Conservation (phyloP, 129 eudicot genomes). For the Dittrichia graveolens region DNA sequence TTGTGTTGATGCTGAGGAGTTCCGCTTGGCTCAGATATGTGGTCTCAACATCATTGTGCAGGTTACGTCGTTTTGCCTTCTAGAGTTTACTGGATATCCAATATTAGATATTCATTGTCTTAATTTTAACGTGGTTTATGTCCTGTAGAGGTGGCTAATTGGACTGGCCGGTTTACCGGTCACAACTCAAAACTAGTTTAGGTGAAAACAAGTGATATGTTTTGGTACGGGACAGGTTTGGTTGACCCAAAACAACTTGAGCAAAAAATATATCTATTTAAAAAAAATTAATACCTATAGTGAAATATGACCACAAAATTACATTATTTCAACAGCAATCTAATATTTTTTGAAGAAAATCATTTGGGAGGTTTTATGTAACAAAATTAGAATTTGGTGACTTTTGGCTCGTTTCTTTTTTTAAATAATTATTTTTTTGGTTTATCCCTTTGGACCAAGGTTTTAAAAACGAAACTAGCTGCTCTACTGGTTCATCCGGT, state of each 20-base stretch:
- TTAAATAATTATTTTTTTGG: no score
- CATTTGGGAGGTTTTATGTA: background rate
- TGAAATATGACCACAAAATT: background rate
- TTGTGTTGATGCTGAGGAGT: slow-evolving; percentile 99
- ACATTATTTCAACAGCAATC: background rate
- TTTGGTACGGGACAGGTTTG: background rate
- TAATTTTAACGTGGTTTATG: background rate
- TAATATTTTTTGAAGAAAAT: background rate
- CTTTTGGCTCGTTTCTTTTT: background rate
- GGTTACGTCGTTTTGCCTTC: slow-evolving; percentile 35
- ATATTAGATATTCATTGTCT: background rate
- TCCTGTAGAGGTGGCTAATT: background rate
- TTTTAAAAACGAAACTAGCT: no score
- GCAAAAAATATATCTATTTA: background rate
- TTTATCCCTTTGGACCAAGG: no score
- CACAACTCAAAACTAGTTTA: background rate
- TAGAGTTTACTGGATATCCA: background rate
- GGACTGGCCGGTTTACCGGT: background rate
- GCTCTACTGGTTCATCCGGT: no score
- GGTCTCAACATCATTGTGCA: slow-evolving; percentile 96
- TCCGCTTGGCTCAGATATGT: slow-evolving; percentile 97
- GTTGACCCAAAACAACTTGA: background rate
- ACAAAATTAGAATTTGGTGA: background rate
- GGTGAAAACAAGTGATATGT: background rate
- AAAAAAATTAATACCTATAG: background rate